Percentiles rank a stretch among this genome's conserved stretches.
Evolutionary conservation across 1,284 basidiomycete species (phyloP).

Genomic region (Ceratobasidium sp.): DNA sequence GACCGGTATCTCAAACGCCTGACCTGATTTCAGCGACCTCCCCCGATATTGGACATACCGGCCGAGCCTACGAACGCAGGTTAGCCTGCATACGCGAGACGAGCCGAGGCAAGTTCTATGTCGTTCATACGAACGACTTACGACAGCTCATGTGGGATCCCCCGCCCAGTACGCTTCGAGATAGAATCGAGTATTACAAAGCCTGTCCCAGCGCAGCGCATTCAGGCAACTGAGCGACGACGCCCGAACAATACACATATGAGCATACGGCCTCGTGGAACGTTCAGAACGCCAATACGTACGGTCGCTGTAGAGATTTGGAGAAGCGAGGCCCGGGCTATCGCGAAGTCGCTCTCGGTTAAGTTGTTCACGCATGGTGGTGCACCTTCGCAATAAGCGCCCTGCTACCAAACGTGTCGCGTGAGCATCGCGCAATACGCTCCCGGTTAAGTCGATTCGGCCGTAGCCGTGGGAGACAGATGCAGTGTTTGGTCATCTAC

Average conservation of each 20-base stretch:
- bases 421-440: neutral
- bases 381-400: slow-evolving; percentile 9
- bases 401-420: neutral
- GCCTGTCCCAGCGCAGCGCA: neutral
- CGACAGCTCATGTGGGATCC: neutral
- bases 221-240: neutral
- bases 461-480: neutral
- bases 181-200: slow-evolving; percentile 8
- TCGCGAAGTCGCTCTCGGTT: slow-evolving; percentile 39
- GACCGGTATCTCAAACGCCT: neutral
- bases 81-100: slow-evolving; percentile 33
- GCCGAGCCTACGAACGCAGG: neutral
- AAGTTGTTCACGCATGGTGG: neutral
- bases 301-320: slow-evolving; percentile 8
- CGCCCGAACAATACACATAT: neutral
- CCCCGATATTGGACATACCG: slow-evolving; percentile 1
- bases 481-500: neutral
- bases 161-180: neutral
- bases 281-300: slow-evolving; percentile 1
- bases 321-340: slow-evolving; percentile 24
- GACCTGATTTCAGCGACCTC: neutral
- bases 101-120: slow-evolving; percentile 21
- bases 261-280: slow-evolving; percentile 9
- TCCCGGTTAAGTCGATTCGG: neutral
- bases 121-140: neutral